Evolutionary conservation across 228 moss, liverwort and hornwort species (phyloP).

Genomic region (Sphagnum magellanicum): DNA sequence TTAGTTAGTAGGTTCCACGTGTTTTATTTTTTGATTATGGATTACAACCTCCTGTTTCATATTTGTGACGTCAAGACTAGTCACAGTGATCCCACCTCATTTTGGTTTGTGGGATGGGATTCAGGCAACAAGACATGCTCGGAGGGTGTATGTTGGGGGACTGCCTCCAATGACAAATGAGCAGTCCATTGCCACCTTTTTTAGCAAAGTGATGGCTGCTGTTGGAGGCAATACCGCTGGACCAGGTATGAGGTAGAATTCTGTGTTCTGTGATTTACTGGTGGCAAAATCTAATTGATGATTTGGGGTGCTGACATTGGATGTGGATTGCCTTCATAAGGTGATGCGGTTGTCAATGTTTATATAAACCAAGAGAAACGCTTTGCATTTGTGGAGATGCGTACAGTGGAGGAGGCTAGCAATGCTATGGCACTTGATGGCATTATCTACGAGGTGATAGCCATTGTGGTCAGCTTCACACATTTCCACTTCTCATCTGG

Average conservation of each 20-base stretch:
- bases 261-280: too few species aligned
- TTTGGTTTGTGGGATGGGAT: background rate
- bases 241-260: slow-evolving; percentile 20
- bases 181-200: slow-evolving; percentile 55
- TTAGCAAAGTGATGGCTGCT: slow-evolving; percentile 57
- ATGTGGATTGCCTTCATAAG: slow-evolving; percentile 6
- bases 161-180: slow-evolving; percentile 59
- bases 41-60: too few species aligned
- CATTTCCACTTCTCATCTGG: too few species aligned
- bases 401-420: slow-evolving; percentile 76
- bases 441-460: slow-evolving; percentile 61
- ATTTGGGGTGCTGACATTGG: too few species aligned
- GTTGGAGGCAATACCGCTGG: slow-evolving; percentile 55
- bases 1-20: slow-evolving; percentile 2
- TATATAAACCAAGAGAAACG: slow-evolving; percentile 77
- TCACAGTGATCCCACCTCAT: too few species aligned
- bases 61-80: too few species aligned
- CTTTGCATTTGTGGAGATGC: slow-evolving; percentile 76
- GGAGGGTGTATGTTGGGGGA: slow-evolving; percentile 59
- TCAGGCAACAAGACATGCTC: slow-evolving; percentile 62
- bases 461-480: too few species aligned
- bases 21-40: background rate
- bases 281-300: too few species aligned
- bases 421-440: slow-evolving; percentile 78
- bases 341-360: slow-evolving; percentile 72